Percentiles rank a stretch among this genome's conserved stretches.
Conservation (phyloP, 2,329 filamentous ascomycete species). For the Pyrenochaeta sp. region DNA sequence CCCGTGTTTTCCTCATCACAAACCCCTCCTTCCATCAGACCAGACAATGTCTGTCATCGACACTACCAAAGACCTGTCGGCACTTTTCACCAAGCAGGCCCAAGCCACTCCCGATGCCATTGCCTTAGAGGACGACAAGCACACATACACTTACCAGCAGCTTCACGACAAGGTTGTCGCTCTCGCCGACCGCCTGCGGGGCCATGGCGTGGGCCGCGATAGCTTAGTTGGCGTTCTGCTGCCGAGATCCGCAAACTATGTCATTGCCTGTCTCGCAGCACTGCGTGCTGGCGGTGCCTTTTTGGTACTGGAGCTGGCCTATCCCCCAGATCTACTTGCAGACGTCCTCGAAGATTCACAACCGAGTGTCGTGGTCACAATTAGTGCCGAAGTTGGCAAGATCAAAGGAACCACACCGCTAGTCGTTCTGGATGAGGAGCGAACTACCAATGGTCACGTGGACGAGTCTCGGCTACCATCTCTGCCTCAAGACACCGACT, state of each 20-base stretch:
- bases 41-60: slow-evolving; percentile 71
- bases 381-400: slow-evolving; percentile 69
- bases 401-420: slow-evolving; percentile 71
- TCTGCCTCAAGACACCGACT: slow-evolving; percentile 70
- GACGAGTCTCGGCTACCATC: slow-evolving; percentile 58
- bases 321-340: slow-evolving; percentile 75
- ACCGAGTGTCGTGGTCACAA: slow-evolving; percentile 75
- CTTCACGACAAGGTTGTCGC: slow-evolving; percentile 72
- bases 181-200: slow-evolving; percentile 71
- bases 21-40: slow-evolving; percentile 11
- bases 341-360: slow-evolving; percentile 80
- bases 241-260: slow-evolving; percentile 78
- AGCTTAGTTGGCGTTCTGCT: slow-evolving; percentile 78
- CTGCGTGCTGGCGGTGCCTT: slow-evolving; percentile 82
- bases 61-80: slow-evolving; percentile 74
- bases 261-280: slow-evolving; percentile 80
- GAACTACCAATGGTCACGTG: slow-evolving; percentile 34
- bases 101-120: slow-evolving; percentile 72
- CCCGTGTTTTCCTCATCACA: slow-evolving; percentile 11
- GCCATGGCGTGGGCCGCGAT: slow-evolving; percentile 75
- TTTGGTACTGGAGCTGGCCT: slow-evolving; percentile 80
- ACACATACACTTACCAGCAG: slow-evolving; percentile 75
- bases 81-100: slow-evolving; percentile 75
- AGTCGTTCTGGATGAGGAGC: slow-evolving; percentile 68
- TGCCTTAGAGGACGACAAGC: slow-evolving; percentile 75